These are phyloP conservation scores for Pseudophaeomoniella oleicola DNA, from an alignment of 2,329 filamentous ascomycete genomes.

Conservation along the genomic window DNA sequence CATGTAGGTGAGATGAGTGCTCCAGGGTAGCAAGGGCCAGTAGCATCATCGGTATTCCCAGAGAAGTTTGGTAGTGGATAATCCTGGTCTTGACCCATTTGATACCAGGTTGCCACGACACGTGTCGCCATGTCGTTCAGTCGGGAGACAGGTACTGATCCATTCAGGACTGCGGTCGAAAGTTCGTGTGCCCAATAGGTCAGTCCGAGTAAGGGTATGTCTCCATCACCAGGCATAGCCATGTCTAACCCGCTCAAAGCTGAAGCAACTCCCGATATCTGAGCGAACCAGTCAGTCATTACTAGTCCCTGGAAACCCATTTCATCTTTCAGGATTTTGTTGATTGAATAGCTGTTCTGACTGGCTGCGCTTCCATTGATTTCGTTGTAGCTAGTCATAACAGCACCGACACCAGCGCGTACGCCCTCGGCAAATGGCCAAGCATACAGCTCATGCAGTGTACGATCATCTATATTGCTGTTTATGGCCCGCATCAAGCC, in stretches of 20 bases:
- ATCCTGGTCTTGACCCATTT: constrained; percentile 43
- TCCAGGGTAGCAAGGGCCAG: constrained; percentile 42
- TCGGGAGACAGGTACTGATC: constrained; percentile 39
- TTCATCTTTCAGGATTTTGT: constrained; percentile 58
- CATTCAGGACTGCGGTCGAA: constrained; percentile 40
- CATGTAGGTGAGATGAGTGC: constrained; percentile 39
- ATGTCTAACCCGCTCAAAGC: constrained; percentile 52
- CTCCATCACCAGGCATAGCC: constrained; percentile 51
- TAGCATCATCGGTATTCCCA: constrained; percentile 39
- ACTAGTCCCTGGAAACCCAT: constrained; percentile 59
- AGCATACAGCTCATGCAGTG: constrained; percentile 28
- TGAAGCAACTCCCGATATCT: constrained; percentile 44
- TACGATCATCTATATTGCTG: constrained; percentile 36
- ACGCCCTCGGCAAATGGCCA: constrained; percentile 38
- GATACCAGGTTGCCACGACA: constrained; percentile 45
- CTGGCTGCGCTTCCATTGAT: constrained; percentile 53
- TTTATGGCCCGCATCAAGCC: constrained; percentile 19
- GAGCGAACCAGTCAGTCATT: constrained; percentile 56
- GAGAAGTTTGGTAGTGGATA: constrained; percentile 46
- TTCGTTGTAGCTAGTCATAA: constrained; percentile 30
- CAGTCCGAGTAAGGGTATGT: constrained; percentile 35
- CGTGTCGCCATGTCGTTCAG: constrained; percentile 41
- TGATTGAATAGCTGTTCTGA: constrained; percentile 54
- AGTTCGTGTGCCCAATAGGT: constrained; percentile 43
- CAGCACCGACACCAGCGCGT: constrained; percentile 30